A percentile compares a stretch with the other conserved stretches of the same genome.
These are phyloP conservation scores for Exophiala dermatitidis DNA, from an alignment of 2,329 filamentous ascomycete species.

Conservation along the genomic window DNA sequence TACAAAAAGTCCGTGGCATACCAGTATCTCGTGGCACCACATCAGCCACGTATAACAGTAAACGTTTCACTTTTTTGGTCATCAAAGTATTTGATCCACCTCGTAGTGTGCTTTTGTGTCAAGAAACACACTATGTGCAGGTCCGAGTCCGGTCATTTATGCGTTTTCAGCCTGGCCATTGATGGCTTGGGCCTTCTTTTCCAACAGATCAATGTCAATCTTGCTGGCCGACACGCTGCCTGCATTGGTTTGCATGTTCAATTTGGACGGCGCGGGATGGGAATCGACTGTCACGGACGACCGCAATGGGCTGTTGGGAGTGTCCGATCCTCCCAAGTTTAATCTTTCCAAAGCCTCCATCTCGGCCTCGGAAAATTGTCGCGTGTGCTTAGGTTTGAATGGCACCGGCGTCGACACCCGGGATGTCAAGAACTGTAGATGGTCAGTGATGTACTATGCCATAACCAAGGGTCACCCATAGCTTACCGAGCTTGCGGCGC, in stretches of 20 bases:
- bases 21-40: no score
- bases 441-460: conserved; percentile 9
- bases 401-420: conserved; percentile 62
- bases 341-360: conserved; percentile 40
- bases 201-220: conserved; percentile 35
- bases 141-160: not conserved
- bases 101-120: no score
- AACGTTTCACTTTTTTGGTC: not conserved
- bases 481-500: conserved; percentile 76
- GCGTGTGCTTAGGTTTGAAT: conserved; percentile 52
- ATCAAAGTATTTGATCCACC: no score
- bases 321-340: conserved; percentile 23
- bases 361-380: conserved; percentile 42
- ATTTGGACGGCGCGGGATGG: conserved; percentile 23
- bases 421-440: conserved; percentile 61
- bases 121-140: not conserved
- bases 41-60: no score
- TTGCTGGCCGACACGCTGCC: conserved; percentile 21
- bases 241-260: conserved; percentile 26
- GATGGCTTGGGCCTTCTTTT: conserved; percentile 32
- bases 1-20: no score
- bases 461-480: conserved; percentile 24
- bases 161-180: conserved; percentile 12
- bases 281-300: conserved; percentile 23
- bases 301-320: conserved; percentile 18